Evolutionary conservation across 2,329 filamentous ascomycete genomes (phyloP).

Genomic region (Xylariaceae sp.): DNA sequence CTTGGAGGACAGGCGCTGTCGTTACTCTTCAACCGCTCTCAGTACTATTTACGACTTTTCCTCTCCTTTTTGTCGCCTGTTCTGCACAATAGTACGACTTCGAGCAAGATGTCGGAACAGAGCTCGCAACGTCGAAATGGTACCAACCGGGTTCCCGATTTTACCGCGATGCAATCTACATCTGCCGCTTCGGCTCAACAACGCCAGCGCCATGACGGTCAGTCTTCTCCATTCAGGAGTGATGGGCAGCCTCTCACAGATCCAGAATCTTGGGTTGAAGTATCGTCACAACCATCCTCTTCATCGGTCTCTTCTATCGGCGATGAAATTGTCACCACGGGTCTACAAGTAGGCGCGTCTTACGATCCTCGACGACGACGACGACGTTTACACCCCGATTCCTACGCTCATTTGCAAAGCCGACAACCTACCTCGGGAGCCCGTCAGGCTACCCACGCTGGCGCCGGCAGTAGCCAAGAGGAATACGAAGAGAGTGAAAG

Average conservation of each 20-base stretch:
- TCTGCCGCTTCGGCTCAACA: conserved; percentile 24
- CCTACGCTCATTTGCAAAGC: conserved; percentile 25
- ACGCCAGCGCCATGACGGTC: conserved; percentile 34
- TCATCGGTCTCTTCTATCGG: conserved; percentile 85
- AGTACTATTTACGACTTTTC: neutral
- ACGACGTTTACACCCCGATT: conserved; percentile 46
- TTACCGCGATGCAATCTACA: conserved; percentile 25
- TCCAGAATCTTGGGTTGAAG: conserved; percentile 94
- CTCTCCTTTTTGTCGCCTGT: neutral
- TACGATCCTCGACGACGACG: conserved; percentile 64
- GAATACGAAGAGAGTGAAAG: conserved; percentile 94
- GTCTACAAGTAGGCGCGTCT: conserved; percentile 73
- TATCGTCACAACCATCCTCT: conserved; percentile 89
- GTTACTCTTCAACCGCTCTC: neutral
- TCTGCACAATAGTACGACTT: conserved; percentile 4
- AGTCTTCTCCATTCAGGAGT: conserved; percentile 16
- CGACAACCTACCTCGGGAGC: conserved; percentile 44
- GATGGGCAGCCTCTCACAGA: conserved; percentile 28
- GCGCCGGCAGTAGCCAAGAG: conserved; percentile 76
- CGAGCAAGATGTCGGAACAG: conserved; percentile 25
- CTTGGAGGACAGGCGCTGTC: neutral
- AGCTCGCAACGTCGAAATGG: conserved; percentile 30
- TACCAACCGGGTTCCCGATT: conserved; percentile 21
- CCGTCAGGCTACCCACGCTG: conserved; percentile 45
- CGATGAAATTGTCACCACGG: conserved; percentile 90